Evolutionary conservation across 495 filamentous ascomycete genomes (phyloP), one percentile per base, ranked within the genome.

Genomic region (Annulohypoxylon nitens): DNA sequence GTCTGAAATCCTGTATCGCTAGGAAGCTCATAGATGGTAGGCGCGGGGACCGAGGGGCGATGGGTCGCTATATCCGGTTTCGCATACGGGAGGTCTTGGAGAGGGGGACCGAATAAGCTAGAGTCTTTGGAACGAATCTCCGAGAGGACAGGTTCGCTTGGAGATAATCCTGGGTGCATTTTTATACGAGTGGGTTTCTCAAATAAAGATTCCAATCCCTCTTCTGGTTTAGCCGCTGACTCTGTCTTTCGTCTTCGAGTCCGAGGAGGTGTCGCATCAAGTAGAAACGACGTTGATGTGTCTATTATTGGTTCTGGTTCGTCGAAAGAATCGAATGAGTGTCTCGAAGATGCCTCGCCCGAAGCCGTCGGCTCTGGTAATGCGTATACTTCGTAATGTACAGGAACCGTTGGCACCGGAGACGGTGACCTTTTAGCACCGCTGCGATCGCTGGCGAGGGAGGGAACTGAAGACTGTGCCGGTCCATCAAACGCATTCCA

Each of bases 141-240:
- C 50, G 50, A 63, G 60, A 14, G 45, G n/a, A 25, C 5, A 10
- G 48, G 10, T 23, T 51, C 48, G 1, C 11, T 60, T 20, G 61
- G 33, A 47, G 36, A 18, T 30, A 45, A 43, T 23, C 41, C 20
- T 30, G 41, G 34, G 39, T 54, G 12, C 10, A 51, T 4, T 45
- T 48, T 51, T 10, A 65, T 45, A 34, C 53, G 41, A 16, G 26
- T 7, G 9, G 69, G 55, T 37, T 65, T n/a, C 11, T 55, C 55
- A 39, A 57, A 71, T 36, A 61, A 37, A 18, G 62, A n/a, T 12
- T 53, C 47, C 26, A 71, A 12, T 6, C 55, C 69, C 0, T 48
- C 23, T 8, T 55, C 45, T 36, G 23, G 16, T 16, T 60, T 18
- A 23, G 18, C n/a, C 4, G 20, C 36, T 25, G 36, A n/a, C 41